Percentiles rank a stretch among this genome's conserved stretches.
Evolutionary conservation across 176 grass and related monocot species (phyloP).

Genomic region (Bromus sterilis): DNA sequence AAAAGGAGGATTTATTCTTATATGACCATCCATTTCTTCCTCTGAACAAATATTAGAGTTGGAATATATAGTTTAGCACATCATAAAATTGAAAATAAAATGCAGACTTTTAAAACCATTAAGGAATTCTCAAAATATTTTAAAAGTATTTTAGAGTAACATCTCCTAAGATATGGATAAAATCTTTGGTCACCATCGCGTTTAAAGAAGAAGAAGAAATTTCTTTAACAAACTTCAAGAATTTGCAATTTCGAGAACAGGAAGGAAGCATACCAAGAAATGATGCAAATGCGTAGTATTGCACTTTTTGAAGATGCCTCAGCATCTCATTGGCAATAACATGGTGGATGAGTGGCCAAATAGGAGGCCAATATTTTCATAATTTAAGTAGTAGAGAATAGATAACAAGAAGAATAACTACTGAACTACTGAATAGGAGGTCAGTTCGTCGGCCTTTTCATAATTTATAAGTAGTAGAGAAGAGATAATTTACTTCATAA

Average conservation of each 20-base stretch:
- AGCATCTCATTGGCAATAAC: conserved; percentile 95
- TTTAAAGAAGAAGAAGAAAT: background rate
- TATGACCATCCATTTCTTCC: background rate
- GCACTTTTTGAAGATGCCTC: conserved; percentile 77
- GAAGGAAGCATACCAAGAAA: conserved; percentile 64
- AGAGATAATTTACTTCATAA: background rate
- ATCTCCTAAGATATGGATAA: background rate
- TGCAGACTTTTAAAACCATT: background rate
- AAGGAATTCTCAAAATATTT: background rate
- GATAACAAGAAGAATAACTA: no score
- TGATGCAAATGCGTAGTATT: conserved; percentile 89
- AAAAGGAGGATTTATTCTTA: conserved; percentile 5
- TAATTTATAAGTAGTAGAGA: no score
- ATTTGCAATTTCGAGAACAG: background rate
- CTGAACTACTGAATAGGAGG: no score
- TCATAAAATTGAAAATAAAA: background rate
- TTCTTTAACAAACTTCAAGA: background rate
- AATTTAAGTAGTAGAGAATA: no score
- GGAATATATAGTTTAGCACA: background rate
- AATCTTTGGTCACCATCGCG: background rate
- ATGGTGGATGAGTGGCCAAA: conserved; percentile 94
- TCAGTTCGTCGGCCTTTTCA: no score
- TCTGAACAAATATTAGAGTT: background rate
- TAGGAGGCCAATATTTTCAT: conserved; percentile 99
- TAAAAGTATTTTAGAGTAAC: background rate